A percentile compares a stretch with the other conserved stretches of the same genome.
These are phyloP conservation scores for Croton laevigatus DNA, from an alignment of 441 rosid genomes.

Conservation along the genomic window DNA sequence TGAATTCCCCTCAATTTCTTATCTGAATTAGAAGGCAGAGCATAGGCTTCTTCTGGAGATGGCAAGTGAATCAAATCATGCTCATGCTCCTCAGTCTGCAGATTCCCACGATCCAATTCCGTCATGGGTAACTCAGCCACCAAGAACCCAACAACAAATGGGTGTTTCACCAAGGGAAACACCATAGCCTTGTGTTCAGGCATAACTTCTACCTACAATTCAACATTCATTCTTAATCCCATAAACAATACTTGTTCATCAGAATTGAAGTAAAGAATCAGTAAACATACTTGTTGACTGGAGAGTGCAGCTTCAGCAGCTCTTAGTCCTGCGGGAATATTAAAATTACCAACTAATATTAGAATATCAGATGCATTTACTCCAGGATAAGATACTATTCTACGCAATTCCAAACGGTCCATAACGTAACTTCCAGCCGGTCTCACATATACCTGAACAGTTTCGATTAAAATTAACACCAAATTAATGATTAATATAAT, in stretches of 20 bases:
- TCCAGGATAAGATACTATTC: constrained; percentile 55
- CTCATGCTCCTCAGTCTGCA: constrained; percentile 21
- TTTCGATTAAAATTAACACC: neutral
- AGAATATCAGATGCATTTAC: constrained; percentile 48
- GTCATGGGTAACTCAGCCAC: constrained; percentile 69
- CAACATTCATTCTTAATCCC: neutral
- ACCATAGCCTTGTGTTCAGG: constrained; percentile 64
- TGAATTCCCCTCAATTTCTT: constrained; percentile 35
- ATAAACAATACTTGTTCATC: neutral
- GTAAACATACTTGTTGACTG: constrained; percentile 51
- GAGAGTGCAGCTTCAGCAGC: constrained; percentile 82
- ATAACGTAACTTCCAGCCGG: constrained; percentile 94
- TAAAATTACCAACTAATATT: constrained; percentile 65
- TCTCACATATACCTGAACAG: constrained; percentile 31
- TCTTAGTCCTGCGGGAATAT: constrained; percentile 70
- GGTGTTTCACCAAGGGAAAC: constrained; percentile 90
- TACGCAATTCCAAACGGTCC: constrained; percentile 86
- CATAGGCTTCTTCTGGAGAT: constrained; percentile 56
- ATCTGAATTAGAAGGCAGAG: constrained; percentile 38
- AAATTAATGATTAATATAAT: neutral
- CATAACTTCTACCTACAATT: constrained; percentile 58
- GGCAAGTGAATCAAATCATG: constrained; percentile 30
- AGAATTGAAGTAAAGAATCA: neutral
- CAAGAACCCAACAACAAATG: constrained; percentile 87
- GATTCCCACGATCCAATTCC: constrained; percentile 25